phyloP scores from a whole-genome alignment of 768 basidiomycete species.

The Amanita phalloides region DNA sequence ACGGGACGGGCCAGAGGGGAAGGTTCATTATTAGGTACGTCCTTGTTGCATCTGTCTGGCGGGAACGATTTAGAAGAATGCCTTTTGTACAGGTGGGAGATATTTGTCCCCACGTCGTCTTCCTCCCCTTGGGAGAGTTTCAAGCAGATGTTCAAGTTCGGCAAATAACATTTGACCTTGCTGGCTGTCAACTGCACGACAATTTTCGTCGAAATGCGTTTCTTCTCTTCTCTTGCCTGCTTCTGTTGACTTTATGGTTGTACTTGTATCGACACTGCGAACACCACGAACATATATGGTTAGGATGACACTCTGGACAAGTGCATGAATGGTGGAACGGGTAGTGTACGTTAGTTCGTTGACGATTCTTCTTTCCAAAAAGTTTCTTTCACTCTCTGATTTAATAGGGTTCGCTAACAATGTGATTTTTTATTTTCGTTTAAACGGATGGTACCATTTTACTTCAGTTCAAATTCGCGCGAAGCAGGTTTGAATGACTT shows the following conservation, averaged over 20 bases:
- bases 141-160: constrained; percentile 13
- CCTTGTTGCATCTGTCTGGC: background rate
- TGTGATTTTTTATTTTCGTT: no score
- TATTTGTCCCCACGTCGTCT: constrained; percentile 14
- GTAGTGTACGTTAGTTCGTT: background rate
- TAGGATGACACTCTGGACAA: background rate
- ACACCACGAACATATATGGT: background rate
- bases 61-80: background rate
- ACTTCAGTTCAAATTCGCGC: no score
- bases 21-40: constrained; percentile 17
- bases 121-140: constrained; percentile 11
- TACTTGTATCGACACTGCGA: background rate
- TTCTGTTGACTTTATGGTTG: background rate
- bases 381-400: no score
- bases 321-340: background rate
- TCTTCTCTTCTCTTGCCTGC: background rate
- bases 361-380: background rate
- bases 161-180: constrained; percentile 1
- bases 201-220: background rate
- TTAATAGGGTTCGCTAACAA: no score
- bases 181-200: background rate
- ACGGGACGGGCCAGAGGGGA: constrained; percentile 11
- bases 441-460: no score
- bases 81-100: constrained; percentile 16
- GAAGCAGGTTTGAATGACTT: no score